Percentiles rank a stretch among this genome's conserved stretches.
Evolutionary conservation across 2,329 filamentous ascomycete species (phyloP).

Genomic region (Thermomyces lanuginosus): DNA sequence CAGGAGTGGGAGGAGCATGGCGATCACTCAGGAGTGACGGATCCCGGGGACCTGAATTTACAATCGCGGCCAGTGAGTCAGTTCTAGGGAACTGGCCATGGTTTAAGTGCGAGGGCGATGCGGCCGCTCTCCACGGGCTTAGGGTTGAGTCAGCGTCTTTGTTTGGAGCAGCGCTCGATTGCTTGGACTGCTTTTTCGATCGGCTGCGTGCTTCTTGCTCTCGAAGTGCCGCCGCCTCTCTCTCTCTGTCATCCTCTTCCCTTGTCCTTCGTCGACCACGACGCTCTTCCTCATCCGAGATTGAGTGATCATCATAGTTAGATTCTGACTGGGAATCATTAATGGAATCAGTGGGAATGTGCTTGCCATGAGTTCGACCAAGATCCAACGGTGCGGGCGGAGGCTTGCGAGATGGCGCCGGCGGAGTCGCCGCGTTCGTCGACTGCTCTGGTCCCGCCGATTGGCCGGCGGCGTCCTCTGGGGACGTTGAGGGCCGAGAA

Average conservation of each 20-base stretch:
- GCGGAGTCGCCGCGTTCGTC: conserved; percentile 20
- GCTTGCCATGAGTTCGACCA: conserved; percentile 28
- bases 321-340: conserved; percentile 71
- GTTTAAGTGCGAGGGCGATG: conserved; percentile 13
- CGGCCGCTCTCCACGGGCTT: conserved; percentile 40
- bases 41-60: conserved; percentile 14
- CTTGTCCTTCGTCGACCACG: conserved; percentile 69
- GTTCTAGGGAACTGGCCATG: conserved; percentile 10
- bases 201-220: conserved; percentile 55
- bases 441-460: no score
- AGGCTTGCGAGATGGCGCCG: conserved; percentile 56
- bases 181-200: no score
- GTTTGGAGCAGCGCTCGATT: no score
- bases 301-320: conserved; percentile 52
- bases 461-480: no score
- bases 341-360: conserved; percentile 29
- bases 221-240: conserved; percentile 50
- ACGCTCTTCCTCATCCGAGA: no score
- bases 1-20: conserved; percentile 37
- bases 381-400: conserved; percentile 75
- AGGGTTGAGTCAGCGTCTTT: no score
- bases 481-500: no score
- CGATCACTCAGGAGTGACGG: conserved; percentile 19
- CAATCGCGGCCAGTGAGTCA: conserved; percentile 17
- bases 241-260: conserved; percentile 69